Evolutionary conservation across 2,329 filamentous ascomycete genomes (phyloP), one percentile per base, ranked within the genome.

Genomic region (Ceratocystis huliohia): DNA sequence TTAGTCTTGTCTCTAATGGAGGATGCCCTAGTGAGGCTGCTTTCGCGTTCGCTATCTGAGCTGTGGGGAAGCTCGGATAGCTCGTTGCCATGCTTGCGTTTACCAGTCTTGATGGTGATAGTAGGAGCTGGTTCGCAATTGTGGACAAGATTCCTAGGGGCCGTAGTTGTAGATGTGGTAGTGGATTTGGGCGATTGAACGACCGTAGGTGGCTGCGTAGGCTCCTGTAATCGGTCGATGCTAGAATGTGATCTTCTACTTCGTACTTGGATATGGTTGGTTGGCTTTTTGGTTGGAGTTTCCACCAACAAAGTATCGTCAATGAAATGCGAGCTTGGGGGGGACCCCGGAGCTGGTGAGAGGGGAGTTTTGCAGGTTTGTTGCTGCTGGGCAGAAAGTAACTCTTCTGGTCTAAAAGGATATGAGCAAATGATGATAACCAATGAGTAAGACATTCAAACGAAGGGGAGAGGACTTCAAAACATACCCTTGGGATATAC

Each of bases 311-410:
- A 63, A 63, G 84, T 81, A 64, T 81, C 78, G 45, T 84, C 80
- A n/a, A 84, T 79, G 69, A 81, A 83, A 66, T 81, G 78, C 7
- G 82, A 85, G 57, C 83, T 77, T 0, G 83, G 82, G 4, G 84
- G 84, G 3, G 84, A 82, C 0, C 87, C 87, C 57, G 91, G 79
- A 66, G 90, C 86, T 5, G 87, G 86, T 2, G 87, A 89, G 50
- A 87, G 83, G 57, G 78, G 79, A 44, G 78, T 78, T 63, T 79
- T 76, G 57, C 74, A 74, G 5, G 74, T 17, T 10, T 78, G 64
- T 79, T 41, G n/a, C 30, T 41, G 48, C 15, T 61, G 73, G 17
- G 64, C 45, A 30, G 61, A 48, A 28, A 53, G 59, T 25, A 66
- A 28, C 22, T 63, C 59, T 33, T 68, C 64, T 2, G 61, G 61